Evolutionary conservation across 73 alveolate species (phyloP).

Genomic region (Paramecium sexaurelia): DNA sequence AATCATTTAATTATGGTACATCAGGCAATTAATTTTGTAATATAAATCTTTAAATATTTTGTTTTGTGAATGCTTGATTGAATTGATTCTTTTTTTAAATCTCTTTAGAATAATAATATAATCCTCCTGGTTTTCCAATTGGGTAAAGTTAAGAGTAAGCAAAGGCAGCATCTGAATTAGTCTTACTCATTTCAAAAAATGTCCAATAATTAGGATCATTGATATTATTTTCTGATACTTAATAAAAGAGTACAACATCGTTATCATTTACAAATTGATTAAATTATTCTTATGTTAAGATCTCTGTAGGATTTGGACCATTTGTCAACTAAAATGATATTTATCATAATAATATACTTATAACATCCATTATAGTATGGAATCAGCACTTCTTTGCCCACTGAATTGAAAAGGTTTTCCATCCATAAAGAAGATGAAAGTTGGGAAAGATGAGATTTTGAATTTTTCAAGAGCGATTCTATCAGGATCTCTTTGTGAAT

Average conservation of each 20-base stretch:
- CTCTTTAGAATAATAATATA: background rate
- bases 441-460: slow-evolving; percentile 54
- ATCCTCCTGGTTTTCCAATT: slow-evolving; percentile 15
- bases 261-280: background rate
- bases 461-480: slow-evolving; percentile 38
- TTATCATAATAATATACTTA: background rate
- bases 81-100: background rate
- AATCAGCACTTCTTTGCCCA: background rate
- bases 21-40: slow-evolving; percentile 10
- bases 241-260: slow-evolving; percentile 29
- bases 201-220: slow-evolving; percentile 48
- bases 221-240: background rate
- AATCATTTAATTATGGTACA: slow-evolving; percentile 10
- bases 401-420: background rate
- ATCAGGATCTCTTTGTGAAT: slow-evolving; percentile 32
- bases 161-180: slow-evolving; percentile 12
- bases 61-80: slow-evolving; percentile 33
- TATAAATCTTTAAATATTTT: background rate
- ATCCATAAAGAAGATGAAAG: slow-evolving; percentile 22
- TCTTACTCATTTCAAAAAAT: background rate
- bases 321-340: background rate
- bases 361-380: slow-evolving; percentile 13
- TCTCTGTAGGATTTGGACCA: slow-evolving; percentile 44
- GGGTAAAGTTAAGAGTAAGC: slow-evolving; percentile 10
- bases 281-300: background rate